Evolutionary conservation across 495 filamentous ascomycete species (phyloP).

Genomic region (Penicillium paxilli): DNA sequence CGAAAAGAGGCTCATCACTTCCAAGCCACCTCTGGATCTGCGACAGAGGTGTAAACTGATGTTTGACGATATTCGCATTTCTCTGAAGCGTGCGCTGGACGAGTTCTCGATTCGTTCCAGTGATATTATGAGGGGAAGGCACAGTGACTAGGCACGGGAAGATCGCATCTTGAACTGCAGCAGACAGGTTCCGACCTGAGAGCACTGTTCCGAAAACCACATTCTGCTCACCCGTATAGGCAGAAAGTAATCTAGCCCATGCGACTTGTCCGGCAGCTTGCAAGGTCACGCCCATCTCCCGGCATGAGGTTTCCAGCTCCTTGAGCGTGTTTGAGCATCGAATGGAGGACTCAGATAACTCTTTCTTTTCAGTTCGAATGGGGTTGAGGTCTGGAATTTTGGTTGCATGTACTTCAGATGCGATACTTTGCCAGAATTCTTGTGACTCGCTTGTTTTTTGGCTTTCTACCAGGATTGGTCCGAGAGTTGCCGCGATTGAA

Average conservation of each 20-base stretch:
- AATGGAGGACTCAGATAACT: constrained; percentile 39
- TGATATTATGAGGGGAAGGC: constrained; percentile 57
- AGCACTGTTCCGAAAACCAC: constrained; percentile 74
- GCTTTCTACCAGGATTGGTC: constrained; percentile 51
- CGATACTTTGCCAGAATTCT: constrained; percentile 61
- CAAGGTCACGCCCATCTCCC: constrained; percentile 58
- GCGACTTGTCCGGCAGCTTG: constrained; percentile 72
- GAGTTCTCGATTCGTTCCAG: constrained; percentile 52
- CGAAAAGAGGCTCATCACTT: constrained; percentile 63
- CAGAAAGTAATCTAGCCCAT: constrained; percentile 68
- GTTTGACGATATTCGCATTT: constrained; percentile 59
- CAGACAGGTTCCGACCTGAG: constrained; percentile 61
- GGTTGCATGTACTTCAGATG: constrained; percentile 52
- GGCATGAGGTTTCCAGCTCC: constrained; percentile 34
- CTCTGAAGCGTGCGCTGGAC: constrained; percentile 57
- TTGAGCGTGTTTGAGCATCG: constrained; percentile 49
- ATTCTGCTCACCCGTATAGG: constrained; percentile 67
- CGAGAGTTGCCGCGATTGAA: constrained; percentile 43
- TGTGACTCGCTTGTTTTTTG: constrained; percentile 29
- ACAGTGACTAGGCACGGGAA: constrained; percentile 78
- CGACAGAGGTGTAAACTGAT: constrained; percentile 68
- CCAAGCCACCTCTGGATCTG: constrained; percentile 68
- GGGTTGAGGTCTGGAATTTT: constrained; percentile 72
- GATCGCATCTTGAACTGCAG: constrained; percentile 49
- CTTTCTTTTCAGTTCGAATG: constrained; percentile 39